phyloP scores from a whole-genome alignment of 2,329 filamentous ascomycete species.

The Fusarium tjaetaba region DNA sequence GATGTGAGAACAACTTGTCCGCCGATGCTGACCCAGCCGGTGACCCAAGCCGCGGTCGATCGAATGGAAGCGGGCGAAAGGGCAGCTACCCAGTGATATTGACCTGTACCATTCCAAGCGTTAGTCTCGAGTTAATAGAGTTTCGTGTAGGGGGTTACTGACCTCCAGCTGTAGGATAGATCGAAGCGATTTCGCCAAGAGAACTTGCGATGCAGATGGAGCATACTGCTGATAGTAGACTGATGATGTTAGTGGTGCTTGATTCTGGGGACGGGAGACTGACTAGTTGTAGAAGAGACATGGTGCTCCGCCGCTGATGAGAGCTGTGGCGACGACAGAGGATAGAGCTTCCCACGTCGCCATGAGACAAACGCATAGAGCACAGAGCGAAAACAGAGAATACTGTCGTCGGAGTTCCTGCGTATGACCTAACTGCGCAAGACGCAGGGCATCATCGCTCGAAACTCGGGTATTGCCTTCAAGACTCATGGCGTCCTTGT shows the following conservation, averaged over 20 bases:
- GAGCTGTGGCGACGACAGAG: constrained; percentile 55
- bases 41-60: constrained; percentile 8
- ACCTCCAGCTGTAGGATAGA: constrained; percentile 37
- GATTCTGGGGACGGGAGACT: neutral
- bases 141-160: neutral
- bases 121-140: neutral
- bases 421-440: constrained; percentile 44
- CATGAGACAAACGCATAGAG: constrained; percentile 59
- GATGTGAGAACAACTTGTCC: constrained; percentile 58
- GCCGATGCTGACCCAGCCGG: constrained; percentile 51
- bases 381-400: constrained; percentile 55
- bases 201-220: constrained; percentile 31
- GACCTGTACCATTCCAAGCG: neutral
- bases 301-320: constrained; percentile 57
- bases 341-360: constrained; percentile 62
- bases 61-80: constrained; percentile 21
- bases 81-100: constrained; percentile 39
- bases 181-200: constrained; percentile 33
- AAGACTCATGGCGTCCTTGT: constrained; percentile 10
- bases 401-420: constrained; percentile 49
- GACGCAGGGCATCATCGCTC: constrained; percentile 29
- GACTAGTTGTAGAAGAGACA: constrained; percentile 53
- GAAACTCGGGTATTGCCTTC: neutral
- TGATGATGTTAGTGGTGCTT: neutral
- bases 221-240: constrained; percentile 23